Percentiles rank a stretch among this genome's conserved stretches.
These are phyloP conservation scores for Casuarina glauca DNA, from an alignment of 306 rosid species.

Conservation along the genomic window DNA sequence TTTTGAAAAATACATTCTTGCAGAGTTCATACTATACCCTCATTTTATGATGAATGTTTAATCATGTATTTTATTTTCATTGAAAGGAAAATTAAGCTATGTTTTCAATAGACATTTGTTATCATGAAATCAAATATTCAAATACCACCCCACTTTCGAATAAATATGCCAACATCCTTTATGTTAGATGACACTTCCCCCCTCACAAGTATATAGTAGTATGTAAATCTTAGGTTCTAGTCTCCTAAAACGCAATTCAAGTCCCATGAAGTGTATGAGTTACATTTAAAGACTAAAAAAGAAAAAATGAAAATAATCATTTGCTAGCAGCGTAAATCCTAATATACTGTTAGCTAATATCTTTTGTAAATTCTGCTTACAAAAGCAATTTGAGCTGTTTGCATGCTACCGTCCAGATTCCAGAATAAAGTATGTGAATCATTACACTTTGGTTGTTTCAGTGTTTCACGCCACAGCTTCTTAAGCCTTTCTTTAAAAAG, in stretches of 20 bases:
- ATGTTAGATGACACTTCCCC: background rate
- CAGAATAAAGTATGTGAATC: background rate
- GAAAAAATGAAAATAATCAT: background rate
- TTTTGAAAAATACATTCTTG: constrained; percentile 63
- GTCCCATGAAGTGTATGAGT: background rate
- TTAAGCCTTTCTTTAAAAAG: background rate
- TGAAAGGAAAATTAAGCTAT: constrained; percentile 14
- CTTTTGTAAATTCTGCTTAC: background rate
- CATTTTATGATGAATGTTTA: constrained; percentile 21
- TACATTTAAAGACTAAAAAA: background rate
- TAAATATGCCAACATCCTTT: background rate
- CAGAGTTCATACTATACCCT: constrained; percentile 18
- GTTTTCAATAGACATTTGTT: background rate
- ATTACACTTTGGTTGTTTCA: background rate
- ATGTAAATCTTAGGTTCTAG: background rate
- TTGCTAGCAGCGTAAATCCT: background rate
- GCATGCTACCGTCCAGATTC: background rate
- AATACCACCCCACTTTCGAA: background rate
- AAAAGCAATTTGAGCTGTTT: background rate
- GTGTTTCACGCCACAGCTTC: background rate
- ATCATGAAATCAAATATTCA: background rate
- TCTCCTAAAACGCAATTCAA: background rate
- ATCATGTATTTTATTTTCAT: background rate
- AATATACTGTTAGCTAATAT: background rate
- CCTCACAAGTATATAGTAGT: too few species aligned